Conservation (phyloP, 768 basidiomycete genomes). For the Phlebiopsis gigantea region DNA sequence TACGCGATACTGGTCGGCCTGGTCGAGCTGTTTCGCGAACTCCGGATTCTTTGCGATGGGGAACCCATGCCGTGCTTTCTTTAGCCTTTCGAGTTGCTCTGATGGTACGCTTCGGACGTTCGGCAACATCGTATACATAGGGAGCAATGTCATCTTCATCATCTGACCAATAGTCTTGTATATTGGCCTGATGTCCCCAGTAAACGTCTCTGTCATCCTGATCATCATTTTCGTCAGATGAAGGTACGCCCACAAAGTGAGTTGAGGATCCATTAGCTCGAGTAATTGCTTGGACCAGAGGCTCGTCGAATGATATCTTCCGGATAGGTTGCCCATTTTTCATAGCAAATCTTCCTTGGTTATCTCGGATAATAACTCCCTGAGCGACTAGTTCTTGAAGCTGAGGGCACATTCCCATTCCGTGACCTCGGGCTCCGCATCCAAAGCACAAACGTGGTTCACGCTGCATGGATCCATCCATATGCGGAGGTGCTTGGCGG, state of each 20-base stretch:
- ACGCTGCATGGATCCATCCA: not conserved
- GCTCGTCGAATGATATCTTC: not conserved
- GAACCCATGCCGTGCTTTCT: no score
- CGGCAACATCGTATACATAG: no score
- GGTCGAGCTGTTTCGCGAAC: no score
- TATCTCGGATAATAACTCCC: slow-evolving; percentile 7
- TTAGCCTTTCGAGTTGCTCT: no score
- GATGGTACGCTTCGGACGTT: no score
- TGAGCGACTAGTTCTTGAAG: slow-evolving; percentile 2
- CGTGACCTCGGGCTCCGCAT: slow-evolving; percentile 8
- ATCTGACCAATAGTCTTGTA: no score
- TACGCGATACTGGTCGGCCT: no score
- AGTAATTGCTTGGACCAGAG: slow-evolving; percentile 3
- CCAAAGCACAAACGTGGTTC: slow-evolving; percentile 13
- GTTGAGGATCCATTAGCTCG: not conserved
- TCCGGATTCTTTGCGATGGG: no score
- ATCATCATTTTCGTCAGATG: not conserved
- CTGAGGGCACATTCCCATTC: not conserved
- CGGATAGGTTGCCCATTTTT: slow-evolving; percentile 2
- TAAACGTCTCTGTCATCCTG: not conserved
- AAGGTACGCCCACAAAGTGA: not conserved
- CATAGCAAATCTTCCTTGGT: not conserved
- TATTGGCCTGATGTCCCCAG: no score
- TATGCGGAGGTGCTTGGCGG: slow-evolving; percentile 3
- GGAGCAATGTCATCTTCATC: no score